Base-by-base conservation (phyloP, 2,329 filamentous ascomycete genomes). In the Botryotinia calthae region DNA sequence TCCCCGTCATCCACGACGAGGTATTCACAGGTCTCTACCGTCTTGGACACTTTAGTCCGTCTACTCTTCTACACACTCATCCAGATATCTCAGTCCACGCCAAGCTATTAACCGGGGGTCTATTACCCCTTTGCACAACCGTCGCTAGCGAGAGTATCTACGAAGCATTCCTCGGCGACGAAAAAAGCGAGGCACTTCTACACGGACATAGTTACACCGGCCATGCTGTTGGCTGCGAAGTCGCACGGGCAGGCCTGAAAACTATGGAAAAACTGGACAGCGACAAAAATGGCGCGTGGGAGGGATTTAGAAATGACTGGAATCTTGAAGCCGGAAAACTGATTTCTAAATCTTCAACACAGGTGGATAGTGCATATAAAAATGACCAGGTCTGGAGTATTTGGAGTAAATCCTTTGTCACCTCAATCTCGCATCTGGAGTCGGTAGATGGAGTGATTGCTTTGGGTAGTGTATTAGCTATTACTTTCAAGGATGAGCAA, bases 201-300 rank as follows among this genome's bases (percentile, higher is more conserved):
- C 94, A 97, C 77, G 93, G 93, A 0, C 93, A 97, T 80, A 95
- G 92, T 80, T 97, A 97, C 82, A 97, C 93, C 0, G 93, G 93
- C 0, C 93, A 97, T 81, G 87, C 94, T 0, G 87, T 96, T 1
- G 94, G 93, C 0, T 97, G 93, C 77, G 88, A 91, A 62, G 92
- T 97, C 0, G 94, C 91, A 0, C 84, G 91, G n/a, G 87, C 89
- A 68, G 90, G 89, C 1, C 80, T 97, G 14, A 80, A 82, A 14
- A 85, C 85, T 56, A 88, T 95, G 85, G 80, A 84, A 62, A 78
- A 82, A 1, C 87, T 94, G 84, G 88, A 92, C 4, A 77, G 77
- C 0, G 78, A 80, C 0, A 87, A 87, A 0, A 78, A 80, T 1
- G 88, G 87, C 0, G 82, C 82, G 0, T 94, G 91, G 91, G 81